Base-by-base conservation (phyloP, 202 grass and related monocot species). In the Sporobolus alterniflorus region DNA sequence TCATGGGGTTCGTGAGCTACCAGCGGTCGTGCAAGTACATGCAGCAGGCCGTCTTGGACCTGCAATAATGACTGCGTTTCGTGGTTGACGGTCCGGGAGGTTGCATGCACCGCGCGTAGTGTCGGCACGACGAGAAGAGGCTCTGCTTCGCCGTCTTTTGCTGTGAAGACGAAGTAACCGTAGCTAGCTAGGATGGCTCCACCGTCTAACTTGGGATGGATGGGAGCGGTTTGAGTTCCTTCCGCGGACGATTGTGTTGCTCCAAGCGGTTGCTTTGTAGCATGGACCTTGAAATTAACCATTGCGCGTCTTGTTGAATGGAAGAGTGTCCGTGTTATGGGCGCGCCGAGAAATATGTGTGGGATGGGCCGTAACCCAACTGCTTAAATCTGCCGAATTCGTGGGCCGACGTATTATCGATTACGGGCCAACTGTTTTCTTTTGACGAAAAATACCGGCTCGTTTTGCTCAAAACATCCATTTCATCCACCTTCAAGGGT, bases 1-100 rank as follows among this genome's bases (percentile, higher is more conserved):
- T 97, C 77, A 80, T 92, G 86, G 94, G 92, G 1, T 97, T 97
- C 82, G 88, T 94, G 25, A 92, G 82, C 57, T 87, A 67, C 69
- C 75, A 97, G 68, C 80, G 83, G 64, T 87, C 92, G 1, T 97
- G 80, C 85, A 92, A 52, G 73, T 90, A 57, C 78, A 83, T 97
- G 74, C 68, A 87, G 87, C 80, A 85, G 64, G 67, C 62, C 71
- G 29, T 89, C 80, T 52, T 65, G 16, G 80, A 90, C 6, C 74
- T 49, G 70, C 62, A 87, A 78, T 90, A 76, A 88, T 1, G 15
- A 11, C 6, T 5, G 16, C 30, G 33, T 36, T 11, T 33, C 33
- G n/a, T 44, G 55, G 60, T 39, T n/a, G 17, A 74, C 60, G 71
- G 86, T 73, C 51, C 52, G 12, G 47, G 47, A 15, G 66, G 65